Evolutionary conservation across 1,284 basidiomycete species (phyloP), one percentile per base, ranked within the genome.

Genomic region (Ceratobasidium sp.): DNA sequence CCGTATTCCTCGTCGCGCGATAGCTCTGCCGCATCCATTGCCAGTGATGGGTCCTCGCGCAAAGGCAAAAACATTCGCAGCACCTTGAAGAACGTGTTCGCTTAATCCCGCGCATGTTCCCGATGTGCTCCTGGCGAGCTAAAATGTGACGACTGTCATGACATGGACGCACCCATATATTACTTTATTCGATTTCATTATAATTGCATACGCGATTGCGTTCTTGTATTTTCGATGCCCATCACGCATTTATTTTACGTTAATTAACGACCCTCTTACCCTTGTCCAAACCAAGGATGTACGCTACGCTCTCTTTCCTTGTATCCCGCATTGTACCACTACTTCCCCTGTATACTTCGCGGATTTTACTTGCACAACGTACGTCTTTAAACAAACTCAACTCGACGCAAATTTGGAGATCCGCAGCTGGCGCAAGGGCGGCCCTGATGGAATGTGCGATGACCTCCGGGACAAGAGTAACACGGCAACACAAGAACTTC

Each of bases 21-120:
- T 54, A 63, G 71, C 36, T 73, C 71, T 17, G 45, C 69, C 22
- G 57, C 59, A 8, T 73, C 71, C 48, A 47, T 73, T 4, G 48
- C 71, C 31, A 73, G 71, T 41, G 62, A 54, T 47, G 57, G 57
- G 22, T 53, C 71, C 44, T 62, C 71, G 24, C 29, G 47, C 33
- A 73, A 73, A 47, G 33, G 59, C 71, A 73, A 73, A 62, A 66
- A n/a, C 22, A 62, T 60, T 51, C 71, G 54, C 8, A 31, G 51
- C 19, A 60, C 44, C n/a, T 33, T 63, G 31, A 73, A 73, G 45
- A 73, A 63, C 36, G 71, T 73, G 45, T 73, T 73, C 24, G 2
- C 59, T 22, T 62, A 73, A 27, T 60, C 29, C 45, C 27, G 29
- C 15, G 11, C 36, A 41, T 41, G 36, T 41, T 41, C 36, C 36